Conservation (phyloP, 1,284 basidiomycete genomes). For the Sanghuangporus weigelae region DNA sequence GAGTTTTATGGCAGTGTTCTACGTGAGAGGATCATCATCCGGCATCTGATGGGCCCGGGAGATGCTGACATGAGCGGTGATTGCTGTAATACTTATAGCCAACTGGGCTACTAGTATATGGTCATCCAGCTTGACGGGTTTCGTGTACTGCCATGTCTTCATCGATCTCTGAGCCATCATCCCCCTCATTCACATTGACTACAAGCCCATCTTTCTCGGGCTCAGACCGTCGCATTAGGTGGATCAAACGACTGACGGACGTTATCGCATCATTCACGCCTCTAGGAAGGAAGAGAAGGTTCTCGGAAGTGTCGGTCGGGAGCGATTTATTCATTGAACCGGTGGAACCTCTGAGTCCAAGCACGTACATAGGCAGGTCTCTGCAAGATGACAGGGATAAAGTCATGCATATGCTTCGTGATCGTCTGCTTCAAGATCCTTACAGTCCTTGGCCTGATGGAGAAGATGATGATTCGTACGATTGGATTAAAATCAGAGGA, state of each 20-base stretch:
- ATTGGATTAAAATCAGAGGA: background rate
- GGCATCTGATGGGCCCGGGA: too few species aligned
- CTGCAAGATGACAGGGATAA: background rate
- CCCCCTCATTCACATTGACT: too few species aligned
- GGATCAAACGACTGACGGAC: background rate
- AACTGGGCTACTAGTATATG: too few species aligned
- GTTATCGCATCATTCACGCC: background rate
- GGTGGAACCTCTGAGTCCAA: background rate
- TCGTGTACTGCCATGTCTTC: too few species aligned
- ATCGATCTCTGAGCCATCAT: too few species aligned
- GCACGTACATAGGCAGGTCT: background rate
- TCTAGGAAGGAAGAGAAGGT: background rate
- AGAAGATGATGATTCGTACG: background rate
- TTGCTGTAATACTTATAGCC: too few species aligned
- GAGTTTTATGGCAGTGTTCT: too few species aligned
- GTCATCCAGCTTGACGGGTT: too few species aligned
- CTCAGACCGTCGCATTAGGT: background rate
- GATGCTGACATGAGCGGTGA: too few species aligned
- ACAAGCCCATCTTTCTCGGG: background rate
- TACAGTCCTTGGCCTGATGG: background rate
- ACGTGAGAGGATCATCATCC: too few species aligned
- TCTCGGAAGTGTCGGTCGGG: background rate
- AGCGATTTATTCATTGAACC: background rate
- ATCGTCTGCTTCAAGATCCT: background rate
- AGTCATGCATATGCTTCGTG: background rate